Evolutionary conservation across 352 stramenopile species (phyloP).

Genomic region (Phytophthora chlamydospora): DNA sequence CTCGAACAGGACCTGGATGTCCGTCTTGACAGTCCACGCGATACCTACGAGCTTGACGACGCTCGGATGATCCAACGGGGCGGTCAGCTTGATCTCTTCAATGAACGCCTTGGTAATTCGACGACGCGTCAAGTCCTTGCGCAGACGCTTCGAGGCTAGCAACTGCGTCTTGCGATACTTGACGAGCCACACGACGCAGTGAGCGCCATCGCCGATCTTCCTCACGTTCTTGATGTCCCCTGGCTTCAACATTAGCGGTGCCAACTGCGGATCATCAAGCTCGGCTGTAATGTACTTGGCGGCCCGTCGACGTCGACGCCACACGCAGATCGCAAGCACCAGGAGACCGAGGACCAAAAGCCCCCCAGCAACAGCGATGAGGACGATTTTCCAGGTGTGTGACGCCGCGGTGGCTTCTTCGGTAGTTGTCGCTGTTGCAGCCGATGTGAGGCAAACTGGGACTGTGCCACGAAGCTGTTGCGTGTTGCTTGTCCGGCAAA

Average conservation of each 20-base stretch:
- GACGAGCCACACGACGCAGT: slow-evolving; percentile 46
- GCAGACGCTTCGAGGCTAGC: slow-evolving; percentile 51
- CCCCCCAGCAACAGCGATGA: slow-evolving; percentile 11
- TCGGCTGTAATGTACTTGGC: slow-evolving; percentile 31
- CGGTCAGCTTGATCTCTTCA: slow-evolving; percentile 57
- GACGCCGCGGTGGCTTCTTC: slow-evolving; percentile 9
- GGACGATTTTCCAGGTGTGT: slow-evolving; percentile 15
- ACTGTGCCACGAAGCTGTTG: slow-evolving; percentile 31
- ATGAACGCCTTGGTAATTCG: slow-evolving; percentile 51
- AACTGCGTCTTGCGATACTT: slow-evolving; percentile 43
- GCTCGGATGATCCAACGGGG: slow-evolving; percentile 51
- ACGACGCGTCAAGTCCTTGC: slow-evolving; percentile 35
- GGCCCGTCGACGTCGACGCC: slow-evolving; percentile 28
- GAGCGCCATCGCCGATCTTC: slow-evolving; percentile 36
- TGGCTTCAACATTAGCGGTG: slow-evolving; percentile 44
- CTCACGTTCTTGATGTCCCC: slow-evolving; percentile 51
- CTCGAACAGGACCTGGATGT: slow-evolving; percentile 68
- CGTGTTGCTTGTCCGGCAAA: slow-evolving; percentile 37
- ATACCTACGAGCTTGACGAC: slow-evolving; percentile 60
- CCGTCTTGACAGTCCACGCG: slow-evolving; percentile 54
- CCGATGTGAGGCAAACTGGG: slow-evolving; percentile 35
- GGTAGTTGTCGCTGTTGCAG: slow-evolving; percentile 1
- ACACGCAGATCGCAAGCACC: slow-evolving; percentile 15
- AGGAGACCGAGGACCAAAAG: slow-evolving; percentile 14
- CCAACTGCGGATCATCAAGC: slow-evolving; percentile 43